Percentiles rank a stretch among this genome's conserved stretches.
phyloP scores from a whole-genome alignment of 257 asterid genomes.

The Misopates orontium region DNA sequence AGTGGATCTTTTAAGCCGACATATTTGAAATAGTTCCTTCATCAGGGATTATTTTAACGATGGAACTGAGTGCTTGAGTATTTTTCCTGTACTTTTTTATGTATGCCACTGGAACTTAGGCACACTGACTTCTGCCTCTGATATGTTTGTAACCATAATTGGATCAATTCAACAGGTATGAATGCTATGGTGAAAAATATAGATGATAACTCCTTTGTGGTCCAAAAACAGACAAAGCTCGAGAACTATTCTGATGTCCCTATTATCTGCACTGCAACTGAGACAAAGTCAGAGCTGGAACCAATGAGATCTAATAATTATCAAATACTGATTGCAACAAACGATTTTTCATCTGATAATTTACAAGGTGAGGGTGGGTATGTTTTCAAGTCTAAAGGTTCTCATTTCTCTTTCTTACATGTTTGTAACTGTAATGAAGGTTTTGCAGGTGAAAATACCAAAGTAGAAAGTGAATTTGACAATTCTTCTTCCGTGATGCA shows the following conservation, averaged over 20 bases:
- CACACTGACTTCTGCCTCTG: not conserved
- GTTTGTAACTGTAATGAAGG: slow-evolving; percentile 5
- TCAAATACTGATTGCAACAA: not conserved
- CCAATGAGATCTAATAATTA: too few species aligned
- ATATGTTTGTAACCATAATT: not conserved
- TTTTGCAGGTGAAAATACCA: slow-evolving; percentile 32
- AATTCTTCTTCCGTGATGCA: slow-evolving; percentile 25
- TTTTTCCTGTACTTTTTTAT: too few species aligned
- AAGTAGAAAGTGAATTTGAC: slow-evolving; percentile 31
- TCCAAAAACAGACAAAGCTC: not conserved
- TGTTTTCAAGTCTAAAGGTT: not conserved
- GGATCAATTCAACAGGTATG: slow-evolving; percentile 2
- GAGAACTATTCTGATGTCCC: not conserved
- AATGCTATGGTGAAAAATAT: slow-evolving; percentile 1
- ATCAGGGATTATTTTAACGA: too few species aligned
- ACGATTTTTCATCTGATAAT: not conserved
- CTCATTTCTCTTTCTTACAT: slow-evolving; percentile 6
- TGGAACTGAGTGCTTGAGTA: too few species aligned
- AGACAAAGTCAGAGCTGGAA: not conserved
- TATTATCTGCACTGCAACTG: not conserved
- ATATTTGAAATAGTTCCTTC: too few species aligned
- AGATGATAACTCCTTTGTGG: slow-evolving; percentile 19
- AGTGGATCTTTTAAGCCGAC: too few species aligned
- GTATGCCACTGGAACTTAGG: too few species aligned
- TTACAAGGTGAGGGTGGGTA: not conserved